Conservation (phyloP, 164 flowering plant genomes). For the Vitis rotundifolia region DNA sequence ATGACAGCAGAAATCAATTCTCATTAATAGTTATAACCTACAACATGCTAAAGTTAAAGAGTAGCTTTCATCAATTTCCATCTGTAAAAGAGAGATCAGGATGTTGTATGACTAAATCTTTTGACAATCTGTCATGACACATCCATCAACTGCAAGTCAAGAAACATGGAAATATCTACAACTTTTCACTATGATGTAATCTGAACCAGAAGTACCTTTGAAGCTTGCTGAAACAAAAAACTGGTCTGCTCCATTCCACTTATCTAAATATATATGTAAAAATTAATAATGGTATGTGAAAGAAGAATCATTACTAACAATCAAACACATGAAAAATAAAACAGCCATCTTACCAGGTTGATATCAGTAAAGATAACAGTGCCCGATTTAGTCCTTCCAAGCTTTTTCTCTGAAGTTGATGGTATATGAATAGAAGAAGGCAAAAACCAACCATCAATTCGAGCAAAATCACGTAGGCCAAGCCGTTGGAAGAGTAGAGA, state of each 20-base stretch:
- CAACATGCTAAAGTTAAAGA: no score
- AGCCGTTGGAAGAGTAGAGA: slow-evolving; percentile 62
- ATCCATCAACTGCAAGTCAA: no score
- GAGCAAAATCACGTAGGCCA: slow-evolving; percentile 87
- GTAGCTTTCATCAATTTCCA: no score
- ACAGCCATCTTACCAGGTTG: slow-evolving; percentile 59
- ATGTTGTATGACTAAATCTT: no score
- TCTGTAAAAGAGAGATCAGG: no score
- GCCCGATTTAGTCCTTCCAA: slow-evolving; percentile 60
- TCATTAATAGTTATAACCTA: no score
- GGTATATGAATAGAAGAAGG: slow-evolving; percentile 41
- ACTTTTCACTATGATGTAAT: background rate
- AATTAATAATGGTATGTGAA: slow-evolving; percentile 1
- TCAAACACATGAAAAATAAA: slow-evolving; percentile 1
- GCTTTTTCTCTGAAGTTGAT: slow-evolving; percentile 30
- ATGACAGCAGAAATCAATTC: no score
- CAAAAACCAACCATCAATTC: slow-evolving; percentile 94
- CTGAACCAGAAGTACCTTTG: slow-evolving; percentile 56
- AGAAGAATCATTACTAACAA: slow-evolving; percentile 4
- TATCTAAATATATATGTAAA: slow-evolving; percentile 40
- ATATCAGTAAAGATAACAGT: slow-evolving; percentile 78
- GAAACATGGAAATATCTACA: background rate
- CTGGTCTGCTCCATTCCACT: slow-evolving; percentile 99
- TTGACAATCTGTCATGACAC: no score
- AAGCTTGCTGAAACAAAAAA: slow-evolving; percentile 92